Evolutionary conservation across 352 stramenopile genomes (phyloP).

Genomic region (Pythium phragmitis): DNA sequence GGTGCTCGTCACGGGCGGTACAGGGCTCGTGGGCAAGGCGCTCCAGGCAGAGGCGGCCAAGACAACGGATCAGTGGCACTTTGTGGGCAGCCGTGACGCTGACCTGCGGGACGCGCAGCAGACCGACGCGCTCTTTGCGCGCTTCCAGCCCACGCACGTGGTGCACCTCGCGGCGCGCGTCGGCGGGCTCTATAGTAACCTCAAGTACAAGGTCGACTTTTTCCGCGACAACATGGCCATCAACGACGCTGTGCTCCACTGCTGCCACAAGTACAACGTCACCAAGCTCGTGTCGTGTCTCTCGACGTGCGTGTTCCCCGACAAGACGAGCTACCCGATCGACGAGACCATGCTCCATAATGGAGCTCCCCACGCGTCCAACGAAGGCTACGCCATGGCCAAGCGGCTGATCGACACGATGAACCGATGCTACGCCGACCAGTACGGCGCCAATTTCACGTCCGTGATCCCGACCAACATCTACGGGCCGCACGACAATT

Average conservation of each 20-base stretch:
- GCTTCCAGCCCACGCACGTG: conserved; percentile 94
- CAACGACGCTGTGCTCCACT: conserved; percentile 98
- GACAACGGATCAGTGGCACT: conserved; percentile 78
- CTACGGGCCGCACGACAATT: conserved; percentile 99
- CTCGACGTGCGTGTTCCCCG: conserved; percentile 98
- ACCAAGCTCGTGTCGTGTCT: conserved; percentile 97
- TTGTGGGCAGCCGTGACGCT: conserved; percentile 92
- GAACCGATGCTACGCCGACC: conserved; percentile 95
- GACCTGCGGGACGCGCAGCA: conserved; percentile 88
- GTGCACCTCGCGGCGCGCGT: conserved; percentile 97
- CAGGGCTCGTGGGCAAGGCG: conserved; percentile 91
- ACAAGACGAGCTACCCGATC: conserved; percentile 98
- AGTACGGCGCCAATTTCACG: conserved; percentile 98
- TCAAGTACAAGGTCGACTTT: conserved; percentile 95
- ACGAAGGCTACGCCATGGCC: conserved; percentile 95
- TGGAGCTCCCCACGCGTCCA: conserved; percentile 74
- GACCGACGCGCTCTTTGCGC: conserved; percentile 92
- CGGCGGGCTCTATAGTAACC: conserved; percentile 83
- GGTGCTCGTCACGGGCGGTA: conserved; percentile 96
- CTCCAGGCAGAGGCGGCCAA: conserved; percentile 56
- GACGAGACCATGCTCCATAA: conserved; percentile 97
- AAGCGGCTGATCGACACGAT: conserved; percentile 99
- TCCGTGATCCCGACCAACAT: conserved; percentile 99
- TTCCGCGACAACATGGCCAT: conserved; percentile 98
- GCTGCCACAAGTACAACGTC: conserved; percentile 84